Conservation (phyloP, 192 early-diverging fungal species). For the Coemansia sp. region DNA sequence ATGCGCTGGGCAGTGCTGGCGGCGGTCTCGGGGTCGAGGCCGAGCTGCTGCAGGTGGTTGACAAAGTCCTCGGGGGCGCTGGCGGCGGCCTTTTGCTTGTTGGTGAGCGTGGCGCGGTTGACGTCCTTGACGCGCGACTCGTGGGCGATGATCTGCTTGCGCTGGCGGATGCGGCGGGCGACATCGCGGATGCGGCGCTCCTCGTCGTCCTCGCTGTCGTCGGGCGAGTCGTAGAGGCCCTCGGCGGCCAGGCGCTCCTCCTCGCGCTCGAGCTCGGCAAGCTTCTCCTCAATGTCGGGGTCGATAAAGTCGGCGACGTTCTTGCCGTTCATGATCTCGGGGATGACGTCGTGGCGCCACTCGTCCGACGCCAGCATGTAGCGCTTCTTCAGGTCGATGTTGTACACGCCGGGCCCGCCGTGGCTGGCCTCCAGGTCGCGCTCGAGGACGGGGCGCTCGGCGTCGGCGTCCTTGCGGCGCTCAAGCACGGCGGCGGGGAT, state of each 20-base stretch:
- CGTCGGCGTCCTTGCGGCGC: constrained; percentile 59
- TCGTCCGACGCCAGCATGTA: constrained; percentile 82
- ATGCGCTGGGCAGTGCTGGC: constrained; percentile 61
- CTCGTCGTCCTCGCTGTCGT: constrained; percentile 68
- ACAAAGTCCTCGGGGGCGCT: constrained; percentile 63
- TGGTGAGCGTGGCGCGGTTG: constrained; percentile 71
- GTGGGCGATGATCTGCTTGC: constrained; percentile 79
- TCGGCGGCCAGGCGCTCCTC: constrained; percentile 93
- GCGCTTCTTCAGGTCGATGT: constrained; percentile 89
- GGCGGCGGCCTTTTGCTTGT: constrained; percentile 39
- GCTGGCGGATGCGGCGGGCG: constrained; percentile 79
- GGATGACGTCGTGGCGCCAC: constrained; percentile 97
- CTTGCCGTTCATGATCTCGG: constrained; percentile 98
- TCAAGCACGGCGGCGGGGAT: constrained; percentile 76
- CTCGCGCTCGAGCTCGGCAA: constrained; percentile 94
- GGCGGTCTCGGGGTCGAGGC: constrained; percentile 66
- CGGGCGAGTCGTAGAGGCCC: constrained; percentile 87
- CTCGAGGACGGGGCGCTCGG: constrained; percentile 74
- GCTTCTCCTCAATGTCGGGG: constrained; percentile 92
- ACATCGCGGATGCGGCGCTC: constrained; percentile 75
- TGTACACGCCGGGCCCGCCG: constrained; percentile 97
- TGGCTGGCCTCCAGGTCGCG: constrained; percentile 85
- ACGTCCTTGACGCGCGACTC: constrained; percentile 79
- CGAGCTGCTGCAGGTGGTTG: constrained; percentile 68
- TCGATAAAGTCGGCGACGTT: constrained; percentile 99